Evolutionary conservation across 140 eudicot genomes (phyloP), one percentile per base, ranked within the genome.

Genomic region (Stevia rebaudiana): DNA sequence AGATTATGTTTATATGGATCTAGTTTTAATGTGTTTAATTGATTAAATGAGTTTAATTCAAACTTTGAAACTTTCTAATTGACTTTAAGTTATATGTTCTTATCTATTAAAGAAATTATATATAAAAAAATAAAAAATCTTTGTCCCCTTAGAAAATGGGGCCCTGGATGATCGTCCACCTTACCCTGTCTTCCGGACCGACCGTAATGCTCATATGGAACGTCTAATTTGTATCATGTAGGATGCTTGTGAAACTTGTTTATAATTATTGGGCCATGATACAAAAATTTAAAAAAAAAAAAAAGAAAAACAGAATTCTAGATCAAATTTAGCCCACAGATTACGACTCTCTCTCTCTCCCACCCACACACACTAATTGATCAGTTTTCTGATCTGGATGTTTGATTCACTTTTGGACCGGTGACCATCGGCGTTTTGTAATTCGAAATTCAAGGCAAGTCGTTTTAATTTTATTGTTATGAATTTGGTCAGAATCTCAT

Each of bases 181-280:
- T n/a, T n/a, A n/a, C n/a, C n/a, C n/a, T n/a, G n/a, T n/a, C n/a
- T n/a, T n/a, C n/a, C n/a, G n/a, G n/a, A n/a, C n/a, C n/a, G n/a
- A n/a, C n/a, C n/a, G n/a, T n/a, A n/a, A n/a, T n/a, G n/a, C n/a
- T n/a, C n/a, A n/a, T n/a, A n/a, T n/a, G n/a, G n/a, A 59, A 2
- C 35, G 12, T 49, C 24, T 58, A 10, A 19, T 3, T 3, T n/a
- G 22, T 1, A 67, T 67, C 41, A 12, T 37, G 16, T n/a, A 68
- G 39, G 46, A 37, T 18, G 19, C 16, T 13, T 60, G 3, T 60
- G 51, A 74, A 67, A 67, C 13, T 22, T 68, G 1, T 50, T 54
- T 22, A 43, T 60, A 74, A 75, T 50, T 50, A 75, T 68, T 61
- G 80, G 75, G 75, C 66, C 66, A 68, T 75, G 75, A 75, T 75